Conservation (phyloP, 148 eudicot species). For the Polygonum maritimum region DNA sequence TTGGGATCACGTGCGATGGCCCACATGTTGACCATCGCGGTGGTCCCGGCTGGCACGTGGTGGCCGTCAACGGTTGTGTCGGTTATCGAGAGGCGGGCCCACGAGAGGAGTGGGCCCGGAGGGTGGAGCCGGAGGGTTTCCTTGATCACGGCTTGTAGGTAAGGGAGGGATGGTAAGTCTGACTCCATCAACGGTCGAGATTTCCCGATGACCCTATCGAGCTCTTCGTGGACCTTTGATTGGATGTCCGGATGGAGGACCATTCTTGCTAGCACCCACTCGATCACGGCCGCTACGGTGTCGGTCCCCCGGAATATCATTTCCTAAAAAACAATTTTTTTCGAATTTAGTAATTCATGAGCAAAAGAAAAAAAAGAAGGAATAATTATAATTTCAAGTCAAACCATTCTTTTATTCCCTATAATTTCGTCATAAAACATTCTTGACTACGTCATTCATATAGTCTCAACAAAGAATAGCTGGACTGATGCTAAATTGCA, state of each 20-base stretch:
- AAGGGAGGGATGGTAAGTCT: constrained; percentile 33
- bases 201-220: constrained; percentile 38
- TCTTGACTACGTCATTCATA: too few species aligned
- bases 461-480: too few species aligned
- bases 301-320: constrained; percentile 86
- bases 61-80: constrained; percentile 39
- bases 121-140: constrained; percentile 68
- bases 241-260: constrained; percentile 52
- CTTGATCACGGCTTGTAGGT: constrained; percentile 58
- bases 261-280: constrained; percentile 62
- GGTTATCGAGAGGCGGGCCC: constrained; percentile 54
- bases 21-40: constrained; percentile 81
- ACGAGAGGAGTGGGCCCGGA: constrained; percentile 75
- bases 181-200: constrained; percentile 37
- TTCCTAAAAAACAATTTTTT: constrained; percentile 29
- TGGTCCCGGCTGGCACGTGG: constrained; percentile 59
- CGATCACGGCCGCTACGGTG: constrained; percentile 54
- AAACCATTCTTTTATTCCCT: too few species aligned
- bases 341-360: too few species aligned
- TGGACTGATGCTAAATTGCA: too few species aligned
- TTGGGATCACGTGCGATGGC: constrained; percentile 54
- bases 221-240: constrained; percentile 44
- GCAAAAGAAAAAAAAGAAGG: background rate
- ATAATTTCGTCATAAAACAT: too few species aligned
- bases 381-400: background rate